phyloP scores from a whole-genome alignment of 1,284 basidiomycete species.

The Testicularia cyperi region DNA sequence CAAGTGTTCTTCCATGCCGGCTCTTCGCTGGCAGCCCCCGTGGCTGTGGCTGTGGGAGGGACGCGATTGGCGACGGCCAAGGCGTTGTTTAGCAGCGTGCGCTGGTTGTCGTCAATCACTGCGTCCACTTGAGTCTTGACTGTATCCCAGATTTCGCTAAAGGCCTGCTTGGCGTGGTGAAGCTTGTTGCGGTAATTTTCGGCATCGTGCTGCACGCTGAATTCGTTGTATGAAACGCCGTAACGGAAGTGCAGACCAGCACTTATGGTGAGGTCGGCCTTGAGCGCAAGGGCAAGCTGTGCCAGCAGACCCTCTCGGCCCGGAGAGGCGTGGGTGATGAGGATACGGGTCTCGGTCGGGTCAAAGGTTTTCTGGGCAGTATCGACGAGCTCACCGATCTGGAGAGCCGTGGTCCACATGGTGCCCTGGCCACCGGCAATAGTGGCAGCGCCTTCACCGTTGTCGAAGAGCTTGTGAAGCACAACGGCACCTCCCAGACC shows the following conservation, averaged over 20 bases:
- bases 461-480: constrained; percentile 95
- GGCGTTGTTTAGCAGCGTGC: constrained; percentile 84
- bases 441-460: constrained; percentile 87
- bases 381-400: constrained; percentile 96
- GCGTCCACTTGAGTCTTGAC: constrained; percentile 88
- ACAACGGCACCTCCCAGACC: constrained; percentile 95
- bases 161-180: constrained; percentile 74
- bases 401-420: constrained; percentile 97
- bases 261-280: constrained; percentile 90
- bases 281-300: constrained; percentile 84
- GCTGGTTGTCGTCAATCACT: constrained; percentile 88
- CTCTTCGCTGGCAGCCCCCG: constrained; percentile 74
- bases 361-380: constrained; percentile 89
- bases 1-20: constrained; percentile 68
- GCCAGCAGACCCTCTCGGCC: constrained; percentile 90
- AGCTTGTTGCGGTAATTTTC: constrained; percentile 87
- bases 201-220: constrained; percentile 85
- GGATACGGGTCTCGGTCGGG: constrained; percentile 85
- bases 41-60: constrained; percentile 66
- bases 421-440: constrained; percentile 97
- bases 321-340: constrained; percentile 88
- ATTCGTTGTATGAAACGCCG: constrained; percentile 93
- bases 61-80: constrained; percentile 79
- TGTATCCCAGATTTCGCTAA: constrained; percentile 88
- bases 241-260: constrained; percentile 97